Evolutionary conservation across 2,329 filamentous ascomycete genomes (phyloP), one percentile per base, ranked within the genome.

Genomic region (Claviceps sp.): DNA sequence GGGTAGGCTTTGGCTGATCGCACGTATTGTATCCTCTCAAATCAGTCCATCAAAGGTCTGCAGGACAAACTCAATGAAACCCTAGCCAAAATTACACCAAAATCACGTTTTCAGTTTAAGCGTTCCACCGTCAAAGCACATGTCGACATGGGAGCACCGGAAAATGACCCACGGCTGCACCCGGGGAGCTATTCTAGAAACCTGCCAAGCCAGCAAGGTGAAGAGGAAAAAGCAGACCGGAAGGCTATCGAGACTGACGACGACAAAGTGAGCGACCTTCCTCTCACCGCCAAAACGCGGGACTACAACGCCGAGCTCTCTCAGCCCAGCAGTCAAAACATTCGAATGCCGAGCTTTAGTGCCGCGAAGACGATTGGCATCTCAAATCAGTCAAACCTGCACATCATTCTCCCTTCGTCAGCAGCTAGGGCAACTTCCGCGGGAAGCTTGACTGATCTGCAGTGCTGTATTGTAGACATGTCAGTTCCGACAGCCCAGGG

Each of bases 81-180:
- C 7, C 79, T 83, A 16, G 76, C 79, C 41, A 78, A 76, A 22
- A 77, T 88, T 50, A 79, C 81, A 0, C 88, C 89, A 7, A 86
- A 84, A 58, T 79, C 82, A 11, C 88, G 89, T 55, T 96, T 96
- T 68, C 79, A 85, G 51, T 96, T 96, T 74, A 94, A 72, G 59
- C 58, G 62, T 55, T 49, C 58, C 52, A 51, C 59, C 50, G 41
- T 52, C 42, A 58, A 61, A 30, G 41, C 57, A 18, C 66, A 68
- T 54, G 69, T 75, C 16, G 68, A 70, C 50, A 70, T 74, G 70
- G 65, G 68, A n/a, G 61, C 64, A 1, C 58, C 66, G 9, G 66
- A 70, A 56, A 69, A 69, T 53, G 72, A 76, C 57, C 66, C 72
- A 4, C 67, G 74, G 3, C 60, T 72, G 16, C 63, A 65, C 50